Conservation (phyloP, 768 basidiomycete species). For the Chalciporus chontae region DNA sequence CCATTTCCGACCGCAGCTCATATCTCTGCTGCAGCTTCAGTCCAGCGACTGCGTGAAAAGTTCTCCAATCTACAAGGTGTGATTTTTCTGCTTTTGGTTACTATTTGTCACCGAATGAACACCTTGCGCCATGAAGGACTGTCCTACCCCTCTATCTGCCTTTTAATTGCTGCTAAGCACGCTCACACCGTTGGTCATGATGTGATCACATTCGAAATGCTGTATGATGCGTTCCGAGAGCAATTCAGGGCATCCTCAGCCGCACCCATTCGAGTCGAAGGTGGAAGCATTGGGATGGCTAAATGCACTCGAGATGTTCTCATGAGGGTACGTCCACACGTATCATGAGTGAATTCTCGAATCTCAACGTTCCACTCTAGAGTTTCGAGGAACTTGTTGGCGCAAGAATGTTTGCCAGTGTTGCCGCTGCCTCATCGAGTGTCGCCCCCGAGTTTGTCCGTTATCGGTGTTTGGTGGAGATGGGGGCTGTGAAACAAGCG, state of each 20-base stretch:
- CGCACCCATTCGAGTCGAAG: constrained; percentile 72
- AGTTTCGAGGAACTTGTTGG: constrained; percentile 70
- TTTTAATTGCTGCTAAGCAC: constrained; percentile 84
- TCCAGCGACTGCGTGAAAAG: constrained; percentile 57
- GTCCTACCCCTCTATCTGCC: constrained; percentile 74
- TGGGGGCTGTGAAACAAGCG: constrained; percentile 63
- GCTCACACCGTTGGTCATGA: constrained; percentile 72
- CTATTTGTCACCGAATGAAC: background rate
- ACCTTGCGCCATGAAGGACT: constrained; percentile 49
- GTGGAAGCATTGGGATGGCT: constrained; percentile 74
- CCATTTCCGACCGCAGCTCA: constrained; percentile 51
- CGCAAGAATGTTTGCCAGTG: constrained; percentile 52
- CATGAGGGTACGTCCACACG: constrained; percentile 52
- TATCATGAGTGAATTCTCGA: background rate
- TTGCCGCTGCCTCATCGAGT: constrained; percentile 44
- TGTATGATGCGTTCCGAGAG: constrained; percentile 73
- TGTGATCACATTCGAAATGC: constrained; percentile 87
- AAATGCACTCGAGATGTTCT: constrained; percentile 62
- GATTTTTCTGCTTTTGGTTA: constrained; percentile 15
- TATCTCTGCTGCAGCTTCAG: constrained; percentile 40
- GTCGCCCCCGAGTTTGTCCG: constrained; percentile 69
- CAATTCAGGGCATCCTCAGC: constrained; percentile 69
- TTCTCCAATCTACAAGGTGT: constrained; percentile 53
- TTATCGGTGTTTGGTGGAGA: constrained; percentile 63
- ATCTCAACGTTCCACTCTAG: constrained; percentile 38